Base-by-base conservation (phyloP, 2,329 filamentous ascomycete species). In the Beauveria asiatica region DNA sequence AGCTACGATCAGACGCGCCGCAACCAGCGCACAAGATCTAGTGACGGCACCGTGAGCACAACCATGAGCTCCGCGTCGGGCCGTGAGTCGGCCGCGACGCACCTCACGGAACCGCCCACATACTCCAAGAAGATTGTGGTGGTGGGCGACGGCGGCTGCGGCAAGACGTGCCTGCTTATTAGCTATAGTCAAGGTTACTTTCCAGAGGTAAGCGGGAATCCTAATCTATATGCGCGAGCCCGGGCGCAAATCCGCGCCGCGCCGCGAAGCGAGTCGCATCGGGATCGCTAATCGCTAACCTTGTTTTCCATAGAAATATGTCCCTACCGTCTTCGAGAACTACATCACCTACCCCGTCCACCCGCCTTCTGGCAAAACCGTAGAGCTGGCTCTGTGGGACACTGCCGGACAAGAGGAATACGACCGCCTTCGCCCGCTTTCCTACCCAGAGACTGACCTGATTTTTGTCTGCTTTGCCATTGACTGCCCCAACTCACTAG, bases 101-200 rank as follows among this genome's bases (percentile, higher is more conserved):
- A 90, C 73, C 84, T 93, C 75, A 97, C 93, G 54, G 91, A 96
- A 72, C 90, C 89, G 25, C 92, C 93, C 4, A 84, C 90, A 61
- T 97, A 94, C 77, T 97, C 93, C 67, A 99, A 99, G 82, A 99
- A 99, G 83, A 94, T 99, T 72, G 94, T 99, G 49, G 94, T 99
- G 56, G 94, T 99, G 50, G 94, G 94, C 64, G 94, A 99, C 74
- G 94, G 94, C 68, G 94, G 94, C 64, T 99, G 94, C 75, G 94
- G 94, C 69, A 99, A 99, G 85, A 99, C 94, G 9, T 99, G 94
- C 79, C 80, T 99, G 67, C 80, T 99, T 75, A 99, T 99, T 76
- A 97, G 92, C 77, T 99, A 97, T 80, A 96, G 92, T 70, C 92
- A 97, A 78, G 94, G 94, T 62, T 96, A 96, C 75, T 99, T 99